phyloP scores from a whole-genome alignment of 2,329 filamentous ascomycete genomes.

The Colletotrichum echinochloae region DNA sequence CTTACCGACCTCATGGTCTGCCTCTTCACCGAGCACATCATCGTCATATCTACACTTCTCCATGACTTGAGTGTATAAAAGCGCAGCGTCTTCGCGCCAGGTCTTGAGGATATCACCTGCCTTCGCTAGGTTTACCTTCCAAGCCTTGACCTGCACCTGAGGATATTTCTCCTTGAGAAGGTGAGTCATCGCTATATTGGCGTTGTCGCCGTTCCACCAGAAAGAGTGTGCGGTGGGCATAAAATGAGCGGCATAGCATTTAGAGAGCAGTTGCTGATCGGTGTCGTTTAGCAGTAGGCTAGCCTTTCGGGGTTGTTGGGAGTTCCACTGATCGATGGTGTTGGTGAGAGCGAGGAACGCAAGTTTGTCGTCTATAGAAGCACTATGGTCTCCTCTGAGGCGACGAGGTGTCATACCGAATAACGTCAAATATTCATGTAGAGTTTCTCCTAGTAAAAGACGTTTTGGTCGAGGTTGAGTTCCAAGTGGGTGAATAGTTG shows the following conservation, averaged over 20 bases:
- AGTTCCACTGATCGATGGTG: constrained; percentile 23
- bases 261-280: constrained; percentile 13
- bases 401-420: constrained; percentile 10
- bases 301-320: not conserved
- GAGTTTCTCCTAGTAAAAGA: not conserved
- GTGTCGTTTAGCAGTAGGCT: not conserved
- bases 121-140: constrained; percentile 4
- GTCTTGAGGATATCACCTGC: constrained; percentile 4
- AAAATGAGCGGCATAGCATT: constrained; percentile 11
- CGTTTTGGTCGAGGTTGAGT: not conserved
- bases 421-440: not conserved
- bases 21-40: not conserved
- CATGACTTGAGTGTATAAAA: constrained; percentile 8
- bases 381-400: not conserved
- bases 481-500: not conserved
- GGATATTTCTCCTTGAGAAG: constrained; percentile 14
- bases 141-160: not conserved
- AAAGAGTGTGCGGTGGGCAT: constrained; percentile 20
- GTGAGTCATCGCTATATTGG: not conserved
- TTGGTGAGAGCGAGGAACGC: constrained; percentile 26
- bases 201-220: constrained; percentile 31
- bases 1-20: not conserved
- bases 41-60: not conserved
- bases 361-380: constrained; percentile 1
- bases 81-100: constrained; percentile 28